Conservation (phyloP, 495 filamentous ascomycete genomes). For the Choiromyces venosus region DNA sequence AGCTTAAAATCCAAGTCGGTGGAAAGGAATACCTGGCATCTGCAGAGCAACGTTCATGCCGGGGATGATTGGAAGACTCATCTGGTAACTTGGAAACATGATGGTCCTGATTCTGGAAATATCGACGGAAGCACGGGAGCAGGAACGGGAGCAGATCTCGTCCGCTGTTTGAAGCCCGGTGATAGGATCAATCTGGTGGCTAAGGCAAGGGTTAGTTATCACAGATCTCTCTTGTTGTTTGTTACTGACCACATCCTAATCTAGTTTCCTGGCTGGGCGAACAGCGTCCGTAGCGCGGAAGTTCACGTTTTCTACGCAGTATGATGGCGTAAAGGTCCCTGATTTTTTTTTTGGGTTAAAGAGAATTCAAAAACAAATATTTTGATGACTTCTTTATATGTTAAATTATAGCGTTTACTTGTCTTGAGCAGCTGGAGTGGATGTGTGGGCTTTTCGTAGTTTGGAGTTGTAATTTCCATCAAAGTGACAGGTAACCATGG, state of each 20-base stretch:
- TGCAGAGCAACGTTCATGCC: conserved; percentile 27
- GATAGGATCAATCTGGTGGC: conserved; percentile 23
- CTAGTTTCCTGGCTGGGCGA: conserved; percentile 26
- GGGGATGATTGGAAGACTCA: neutral
- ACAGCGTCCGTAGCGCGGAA: conserved; percentile 17
- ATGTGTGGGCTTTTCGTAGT: neutral
- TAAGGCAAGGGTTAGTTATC: conserved; percentile 12
- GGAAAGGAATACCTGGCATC: conserved; percentile 6
- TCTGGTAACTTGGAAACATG: conserved; percentile 15
- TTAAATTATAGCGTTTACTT: neutral
- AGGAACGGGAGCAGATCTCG: conserved; percentile 15
- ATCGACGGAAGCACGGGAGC: neutral
- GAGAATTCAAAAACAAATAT: neutral
- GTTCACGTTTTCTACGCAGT: conserved; percentile 21
- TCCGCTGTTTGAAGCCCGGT: conserved; percentile 17
- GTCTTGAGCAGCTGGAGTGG: neutral
- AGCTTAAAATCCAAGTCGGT: neutral
- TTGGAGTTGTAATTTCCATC: neutral
- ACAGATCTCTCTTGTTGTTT: neutral
- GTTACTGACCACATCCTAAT: neutral
- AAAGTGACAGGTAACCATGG: neutral
- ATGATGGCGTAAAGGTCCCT: neutral
- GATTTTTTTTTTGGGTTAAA: neutral
- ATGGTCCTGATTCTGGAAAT: neutral
- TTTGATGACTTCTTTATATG: neutral